These are phyloP conservation scores for Mortierella sp. DNA, from an alignment of 371 early-diverging fungal genomes.

Conservation along the genomic window DNA sequence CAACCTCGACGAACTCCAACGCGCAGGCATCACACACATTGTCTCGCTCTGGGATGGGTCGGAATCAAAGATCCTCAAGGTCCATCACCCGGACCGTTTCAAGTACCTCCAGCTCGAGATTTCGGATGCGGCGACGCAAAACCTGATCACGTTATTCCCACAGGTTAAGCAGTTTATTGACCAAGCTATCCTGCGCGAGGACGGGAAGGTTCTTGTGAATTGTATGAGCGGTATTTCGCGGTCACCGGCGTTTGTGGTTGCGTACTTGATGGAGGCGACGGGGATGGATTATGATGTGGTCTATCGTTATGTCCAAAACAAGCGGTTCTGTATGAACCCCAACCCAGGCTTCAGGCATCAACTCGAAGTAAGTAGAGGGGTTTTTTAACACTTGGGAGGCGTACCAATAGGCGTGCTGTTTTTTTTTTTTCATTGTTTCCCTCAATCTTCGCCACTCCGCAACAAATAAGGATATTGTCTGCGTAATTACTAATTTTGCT, in stretches of 20 bases:
- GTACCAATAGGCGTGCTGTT: no score
- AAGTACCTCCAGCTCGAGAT: slow-evolving; percentile 69
- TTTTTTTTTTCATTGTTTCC: not conserved
- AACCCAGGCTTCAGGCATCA: slow-evolving; percentile 86
- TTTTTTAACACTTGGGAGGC: no score
- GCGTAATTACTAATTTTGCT: not conserved
- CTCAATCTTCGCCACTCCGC: not conserved
- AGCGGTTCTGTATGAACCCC: slow-evolving; percentile 89
- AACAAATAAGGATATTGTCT: not conserved
- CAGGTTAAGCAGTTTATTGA: slow-evolving; percentile 71
- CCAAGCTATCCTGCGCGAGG: slow-evolving; percentile 60
- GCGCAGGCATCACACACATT: slow-evolving; percentile 79
- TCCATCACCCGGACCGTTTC: slow-evolving; percentile 61
- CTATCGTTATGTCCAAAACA: slow-evolving; percentile 85
- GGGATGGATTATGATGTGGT: slow-evolving; percentile 77
- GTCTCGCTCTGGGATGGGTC: slow-evolving; percentile 78
- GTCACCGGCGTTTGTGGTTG: slow-evolving; percentile 90
- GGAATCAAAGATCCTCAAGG: slow-evolving; percentile 65
- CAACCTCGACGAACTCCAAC: slow-evolving; percentile 65
- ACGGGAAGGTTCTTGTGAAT: slow-evolving; percentile 82
- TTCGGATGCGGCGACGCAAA: slow-evolving; percentile 74
- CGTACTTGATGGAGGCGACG: slow-evolving; percentile 86
- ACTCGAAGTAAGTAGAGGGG: slow-evolving; percentile 70
- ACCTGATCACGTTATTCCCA: slow-evolving; percentile 84
- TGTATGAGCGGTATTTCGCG: slow-evolving; percentile 91